phyloP scores from a whole-genome alignment of 2,329 filamentous ascomycete species.

The Davidsoniella virescens region DNA sequence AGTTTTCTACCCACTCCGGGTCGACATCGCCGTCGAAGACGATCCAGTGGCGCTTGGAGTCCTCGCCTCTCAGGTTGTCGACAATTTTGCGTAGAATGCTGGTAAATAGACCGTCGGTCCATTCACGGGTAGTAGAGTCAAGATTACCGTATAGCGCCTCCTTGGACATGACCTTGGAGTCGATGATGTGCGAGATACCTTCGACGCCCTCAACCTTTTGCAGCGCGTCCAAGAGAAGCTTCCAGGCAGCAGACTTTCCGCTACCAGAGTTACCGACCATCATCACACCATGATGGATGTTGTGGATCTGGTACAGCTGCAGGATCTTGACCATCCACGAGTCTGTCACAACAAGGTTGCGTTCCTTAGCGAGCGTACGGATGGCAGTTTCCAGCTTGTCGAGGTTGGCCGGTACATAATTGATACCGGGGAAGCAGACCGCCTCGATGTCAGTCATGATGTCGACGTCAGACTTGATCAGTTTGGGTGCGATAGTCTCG shows the following conservation, averaged over 20 bases:
- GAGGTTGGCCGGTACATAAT: conserved; percentile 82
- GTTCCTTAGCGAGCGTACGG: conserved; percentile 63
- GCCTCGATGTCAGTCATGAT: conserved; percentile 72
- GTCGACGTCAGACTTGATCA: conserved; percentile 83
- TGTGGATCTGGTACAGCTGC: conserved; percentile 95
- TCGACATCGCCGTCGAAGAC: conserved; percentile 98
- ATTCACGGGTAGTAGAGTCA: conserved; percentile 92
- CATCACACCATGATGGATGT: conserved; percentile 98
- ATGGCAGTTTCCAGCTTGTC: conserved; percentile 67
- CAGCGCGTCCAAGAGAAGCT: conserved; percentile 74
- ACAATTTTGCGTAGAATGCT: conserved; percentile 97
- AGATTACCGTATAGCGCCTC: conserved; percentile 91
- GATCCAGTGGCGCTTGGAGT: conserved; percentile 96
- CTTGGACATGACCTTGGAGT: conserved; percentile 99
- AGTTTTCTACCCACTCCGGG: conserved; percentile 97
- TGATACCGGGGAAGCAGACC: conserved; percentile 77
- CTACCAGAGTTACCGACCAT: conserved; percentile 98
- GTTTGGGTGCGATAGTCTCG: conserved; percentile 94
- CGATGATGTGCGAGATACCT: conserved; percentile 91
- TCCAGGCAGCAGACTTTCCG: conserved; percentile 93
- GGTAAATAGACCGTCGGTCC: conserved; percentile 97
- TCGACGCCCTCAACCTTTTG: conserved; percentile 84
- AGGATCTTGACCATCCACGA: conserved; percentile 96
- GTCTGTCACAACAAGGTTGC: conserved; percentile 78
- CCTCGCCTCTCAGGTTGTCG: conserved; percentile 93